phyloP scores from a whole-genome alignment of 2,329 filamentous ascomycete genomes.

The Pseudocercospora macadamiae region DNA sequence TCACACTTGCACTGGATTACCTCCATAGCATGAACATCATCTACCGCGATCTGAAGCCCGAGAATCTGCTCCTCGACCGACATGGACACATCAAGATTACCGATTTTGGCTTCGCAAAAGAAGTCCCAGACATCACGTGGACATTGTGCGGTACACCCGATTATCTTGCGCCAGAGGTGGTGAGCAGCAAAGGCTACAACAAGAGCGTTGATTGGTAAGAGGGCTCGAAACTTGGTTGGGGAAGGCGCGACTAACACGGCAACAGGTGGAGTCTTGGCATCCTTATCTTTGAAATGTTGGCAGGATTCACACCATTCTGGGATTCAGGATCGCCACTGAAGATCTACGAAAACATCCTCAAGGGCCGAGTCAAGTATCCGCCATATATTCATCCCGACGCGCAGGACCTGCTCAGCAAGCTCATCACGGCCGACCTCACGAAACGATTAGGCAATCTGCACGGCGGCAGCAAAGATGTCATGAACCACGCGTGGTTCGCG shows the following conservation, averaged over 20 bases:
- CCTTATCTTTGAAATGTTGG: conserved; percentile 99
- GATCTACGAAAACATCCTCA: conserved; percentile 99
- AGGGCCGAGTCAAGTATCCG: conserved; percentile 94
- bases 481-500: conserved; percentile 93
- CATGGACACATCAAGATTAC: conserved; percentile 89
- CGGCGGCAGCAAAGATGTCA: conserved; percentile 87
- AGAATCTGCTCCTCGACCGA: conserved; percentile 83
- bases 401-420: conserved; percentile 84
- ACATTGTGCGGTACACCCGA: conserved; percentile 96
- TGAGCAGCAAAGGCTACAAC: conserved; percentile 99
- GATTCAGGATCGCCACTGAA: conserved; percentile 97
- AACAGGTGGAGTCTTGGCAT: conserved; percentile 96
- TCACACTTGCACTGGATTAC: conserved; percentile 93
- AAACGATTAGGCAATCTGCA: conserved; percentile 94
- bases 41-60: conserved; percentile 96
- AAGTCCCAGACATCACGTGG: conserved; percentile 98
- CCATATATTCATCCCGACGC: conserved; percentile 94
- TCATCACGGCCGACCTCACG: conserved; percentile 93
- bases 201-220: conserved; percentile 97
- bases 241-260: conserved; percentile 6
- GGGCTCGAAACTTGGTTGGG: not conserved
- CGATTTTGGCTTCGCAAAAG: conserved; percentile 98
- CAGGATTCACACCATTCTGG: conserved; percentile 98
- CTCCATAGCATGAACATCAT: conserved; percentile 94
- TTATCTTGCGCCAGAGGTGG: conserved; percentile 95